Evolutionary conservation across 2,329 filamentous ascomycete genomes (phyloP).

Genomic region (Hortaea sp.): DNA sequence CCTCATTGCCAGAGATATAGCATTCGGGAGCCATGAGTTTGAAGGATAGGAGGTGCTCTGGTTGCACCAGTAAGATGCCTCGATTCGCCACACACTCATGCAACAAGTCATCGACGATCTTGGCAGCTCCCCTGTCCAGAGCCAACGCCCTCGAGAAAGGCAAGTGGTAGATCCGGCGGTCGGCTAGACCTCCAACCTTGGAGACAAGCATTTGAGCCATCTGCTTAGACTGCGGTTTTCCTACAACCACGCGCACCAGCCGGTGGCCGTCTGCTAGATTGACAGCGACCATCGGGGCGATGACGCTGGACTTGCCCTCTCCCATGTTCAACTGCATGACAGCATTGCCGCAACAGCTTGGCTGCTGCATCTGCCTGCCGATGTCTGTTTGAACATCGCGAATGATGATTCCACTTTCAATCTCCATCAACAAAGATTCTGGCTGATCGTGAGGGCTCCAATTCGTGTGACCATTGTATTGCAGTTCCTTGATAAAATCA

Average conservation of each 20-base stretch:
- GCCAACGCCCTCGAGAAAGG: conserved; percentile 47
- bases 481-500: conserved; percentile 33
- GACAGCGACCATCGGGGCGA: conserved; percentile 53
- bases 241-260: conserved; percentile 47
- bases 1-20: conserved; percentile 37
- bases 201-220: conserved; percentile 48
- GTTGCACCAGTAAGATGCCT: conserved; percentile 50
- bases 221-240: conserved; percentile 47
- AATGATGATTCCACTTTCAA: conserved; percentile 55
- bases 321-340: conserved; percentile 64
- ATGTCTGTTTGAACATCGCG: conserved; percentile 53
- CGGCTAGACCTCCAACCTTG: conserved; percentile 45
- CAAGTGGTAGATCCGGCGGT: conserved; percentile 45
- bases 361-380: conserved; percentile 49
- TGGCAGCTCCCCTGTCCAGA: conserved; percentile 22
- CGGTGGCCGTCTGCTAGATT: conserved; percentile 29
- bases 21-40: conserved; percentile 51
- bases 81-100: conserved; percentile 30
- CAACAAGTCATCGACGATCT: conserved; percentile 30
- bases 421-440: conserved; percentile 58
- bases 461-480: conserved; percentile 42
- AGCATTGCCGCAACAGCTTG: conserved; percentile 37
- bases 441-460: conserved; percentile 46
- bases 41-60: conserved; percentile 57
- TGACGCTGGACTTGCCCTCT: conserved; percentile 59